Evolutionary conservation across 1,284 basidiomycete genomes (phyloP).

Genomic region (Megacollybia platyphylla): DNA sequence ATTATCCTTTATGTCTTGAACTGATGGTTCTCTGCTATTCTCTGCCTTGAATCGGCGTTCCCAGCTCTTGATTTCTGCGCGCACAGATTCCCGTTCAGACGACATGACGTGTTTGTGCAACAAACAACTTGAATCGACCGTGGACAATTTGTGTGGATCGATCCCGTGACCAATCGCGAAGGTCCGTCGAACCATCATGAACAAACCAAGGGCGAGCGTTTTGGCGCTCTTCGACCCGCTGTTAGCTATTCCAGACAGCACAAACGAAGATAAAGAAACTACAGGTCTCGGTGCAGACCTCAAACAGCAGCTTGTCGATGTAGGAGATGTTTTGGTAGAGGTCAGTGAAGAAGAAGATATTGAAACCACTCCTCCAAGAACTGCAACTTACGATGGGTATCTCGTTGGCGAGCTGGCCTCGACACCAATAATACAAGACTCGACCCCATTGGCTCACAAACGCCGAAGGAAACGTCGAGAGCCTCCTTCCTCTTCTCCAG

Average conservation of each 20-base stretch:
- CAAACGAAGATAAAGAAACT: conserved; percentile 5
- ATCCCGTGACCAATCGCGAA: conserved; percentile 1
- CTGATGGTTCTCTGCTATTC: conserved; percentile 52
- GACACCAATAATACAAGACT: not conserved
- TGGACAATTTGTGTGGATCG: not conserved
- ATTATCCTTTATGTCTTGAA: conserved; percentile 68
- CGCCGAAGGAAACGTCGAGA: not conserved
- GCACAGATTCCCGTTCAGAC: conserved; percentile 32
- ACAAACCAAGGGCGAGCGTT: conserved; percentile 29
- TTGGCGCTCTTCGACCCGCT: conserved; percentile 51
- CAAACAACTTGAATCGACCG: conserved; percentile 1
- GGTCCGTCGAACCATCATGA: conserved; percentile 10
- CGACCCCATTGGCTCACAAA: too few relatives aligned
- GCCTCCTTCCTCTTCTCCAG: not conserved
- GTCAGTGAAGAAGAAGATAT: conserved; percentile 11
- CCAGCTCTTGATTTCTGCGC: conserved; percentile 73
- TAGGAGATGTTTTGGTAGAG: conserved; percentile 34
- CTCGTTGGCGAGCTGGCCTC: not conserved
- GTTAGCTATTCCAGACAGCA: conserved; percentile 8
- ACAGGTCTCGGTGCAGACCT: conserved; percentile 16
- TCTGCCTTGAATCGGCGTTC: conserved; percentile 59
- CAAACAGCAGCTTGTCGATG: conserved; percentile 41
- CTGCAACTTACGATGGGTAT: not conserved
- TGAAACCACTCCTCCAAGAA: not conserved
- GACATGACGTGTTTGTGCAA: not conserved